Conservation (phyloP, 176 grass and related monocot species). For the Leersia perrieri region DNA sequence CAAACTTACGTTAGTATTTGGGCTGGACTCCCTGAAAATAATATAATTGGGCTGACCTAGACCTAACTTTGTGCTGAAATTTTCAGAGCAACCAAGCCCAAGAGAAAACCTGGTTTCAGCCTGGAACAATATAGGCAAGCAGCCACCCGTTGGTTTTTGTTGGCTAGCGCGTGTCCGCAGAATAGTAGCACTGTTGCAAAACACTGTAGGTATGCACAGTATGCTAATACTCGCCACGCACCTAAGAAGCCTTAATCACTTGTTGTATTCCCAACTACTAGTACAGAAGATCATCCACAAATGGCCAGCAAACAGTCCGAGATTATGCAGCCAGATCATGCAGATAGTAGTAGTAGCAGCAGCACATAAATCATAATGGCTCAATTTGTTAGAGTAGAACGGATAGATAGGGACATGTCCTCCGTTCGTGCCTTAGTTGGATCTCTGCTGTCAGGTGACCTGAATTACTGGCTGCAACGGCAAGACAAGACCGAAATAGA, state of each 20-base stretch:
- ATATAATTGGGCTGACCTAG: too few relatives aligned
- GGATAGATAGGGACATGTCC: conserved; percentile 6
- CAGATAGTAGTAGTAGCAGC: too few relatives aligned
- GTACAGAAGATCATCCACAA: background rate
- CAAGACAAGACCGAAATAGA: background rate
- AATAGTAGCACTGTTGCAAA: too few relatives aligned
- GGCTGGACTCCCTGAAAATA: too few relatives aligned
- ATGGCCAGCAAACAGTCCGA: background rate
- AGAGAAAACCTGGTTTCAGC: background rate
- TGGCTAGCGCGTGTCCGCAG: too few relatives aligned
- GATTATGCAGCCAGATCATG: background rate
- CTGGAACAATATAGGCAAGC: too few relatives aligned
- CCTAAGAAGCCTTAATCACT: background rate
- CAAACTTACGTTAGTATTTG: background rate
- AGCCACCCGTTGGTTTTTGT: too few relatives aligned
- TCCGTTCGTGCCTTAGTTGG: background rate
- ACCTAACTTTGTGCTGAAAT: too few relatives aligned
- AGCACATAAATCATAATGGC: too few relatives aligned
- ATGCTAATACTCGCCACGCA: too few relatives aligned
- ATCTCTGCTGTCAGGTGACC: background rate
- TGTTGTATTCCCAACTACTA: background rate
- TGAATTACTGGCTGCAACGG: conserved; percentile 17
- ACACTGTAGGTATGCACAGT: too few relatives aligned
- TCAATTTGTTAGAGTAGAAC: background rate
- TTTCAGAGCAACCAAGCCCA: background rate